A percentile compares a stretch with the other conserved stretches of the same genome.
Evolutionary conservation across 2,329 filamentous ascomycete species (phyloP).

Genomic region (Colletotrichum sp.): DNA sequence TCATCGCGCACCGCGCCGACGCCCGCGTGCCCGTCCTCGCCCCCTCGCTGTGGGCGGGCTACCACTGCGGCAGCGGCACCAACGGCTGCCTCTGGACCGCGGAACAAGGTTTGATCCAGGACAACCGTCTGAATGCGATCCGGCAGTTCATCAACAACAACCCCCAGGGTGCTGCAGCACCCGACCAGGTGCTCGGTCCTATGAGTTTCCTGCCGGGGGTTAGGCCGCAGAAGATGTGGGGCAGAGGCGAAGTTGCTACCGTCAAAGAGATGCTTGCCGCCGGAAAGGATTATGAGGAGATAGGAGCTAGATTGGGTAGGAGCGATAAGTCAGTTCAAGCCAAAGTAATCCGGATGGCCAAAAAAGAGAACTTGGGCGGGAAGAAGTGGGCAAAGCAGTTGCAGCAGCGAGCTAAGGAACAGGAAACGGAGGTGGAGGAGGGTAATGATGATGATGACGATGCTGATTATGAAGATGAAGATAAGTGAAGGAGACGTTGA

Average conservation of each 20-base stretch:
- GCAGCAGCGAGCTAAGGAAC: neutral
- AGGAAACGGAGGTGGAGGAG: neutral
- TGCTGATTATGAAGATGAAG: neutral
- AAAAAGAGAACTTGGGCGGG: neutral
- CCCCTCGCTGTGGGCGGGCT: slow-evolving; percentile 3
- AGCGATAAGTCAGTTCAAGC: neutral
- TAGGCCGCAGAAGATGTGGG: neutral
- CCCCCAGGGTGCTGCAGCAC: neutral
- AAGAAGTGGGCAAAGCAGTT: neutral
- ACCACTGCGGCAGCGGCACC: neutral
- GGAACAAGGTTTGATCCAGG: neutral
- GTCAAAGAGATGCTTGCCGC: neutral
- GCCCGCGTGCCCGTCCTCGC: slow-evolving; percentile 16
- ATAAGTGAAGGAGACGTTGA: neutral
- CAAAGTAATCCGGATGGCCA: neutral
- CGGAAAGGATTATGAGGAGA: neutral
- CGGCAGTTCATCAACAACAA: neutral
- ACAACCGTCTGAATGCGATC: neutral
- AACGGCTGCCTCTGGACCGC: neutral
- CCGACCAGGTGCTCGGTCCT: neutral
- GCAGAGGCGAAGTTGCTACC: neutral
- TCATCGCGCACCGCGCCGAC: slow-evolving; percentile 11
- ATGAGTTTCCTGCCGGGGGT: neutral
- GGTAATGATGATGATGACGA: neutral
- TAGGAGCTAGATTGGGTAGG: neutral